Evolutionary conservation across 164 flowering plant species (phyloP).

Genomic region (Piper longum): DNA sequence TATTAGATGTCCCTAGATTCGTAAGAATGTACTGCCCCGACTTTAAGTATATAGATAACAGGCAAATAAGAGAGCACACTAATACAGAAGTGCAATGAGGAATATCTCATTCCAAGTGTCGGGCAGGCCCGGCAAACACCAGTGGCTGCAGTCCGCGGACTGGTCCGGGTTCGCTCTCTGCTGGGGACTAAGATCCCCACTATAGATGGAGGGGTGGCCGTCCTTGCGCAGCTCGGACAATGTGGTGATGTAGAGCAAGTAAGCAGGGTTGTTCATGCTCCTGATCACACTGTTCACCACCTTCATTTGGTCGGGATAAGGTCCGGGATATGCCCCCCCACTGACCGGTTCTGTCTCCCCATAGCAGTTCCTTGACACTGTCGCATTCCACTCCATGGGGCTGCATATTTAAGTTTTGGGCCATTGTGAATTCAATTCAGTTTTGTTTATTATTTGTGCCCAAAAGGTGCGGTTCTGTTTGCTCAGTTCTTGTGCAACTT

Average conservation of each 20-base stretch:
- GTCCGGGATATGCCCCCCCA: constrained; percentile 34
- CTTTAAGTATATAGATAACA: too few relatives aligned
- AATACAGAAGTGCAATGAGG: neutral
- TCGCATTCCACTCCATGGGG: neutral
- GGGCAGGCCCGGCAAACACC: constrained; percentile 90
- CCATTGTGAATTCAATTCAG: too few relatives aligned
- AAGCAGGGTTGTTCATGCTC: constrained; percentile 42
- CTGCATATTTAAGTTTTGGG: neutral
- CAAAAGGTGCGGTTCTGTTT: too few relatives aligned
- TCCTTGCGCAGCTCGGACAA: constrained; percentile 78
- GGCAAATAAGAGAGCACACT: neutral
- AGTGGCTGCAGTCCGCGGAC: constrained; percentile 85
- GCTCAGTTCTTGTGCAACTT: too few relatives aligned
- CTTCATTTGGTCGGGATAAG: constrained; percentile 55
- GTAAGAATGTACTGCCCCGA: too few relatives aligned
- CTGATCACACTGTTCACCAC: constrained; percentile 38
- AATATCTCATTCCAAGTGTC: constrained; percentile 69
- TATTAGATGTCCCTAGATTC: too few relatives aligned
- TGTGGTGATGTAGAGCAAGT: constrained; percentile 60
- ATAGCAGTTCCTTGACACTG: constrained; percentile 45
- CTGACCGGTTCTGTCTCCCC: constrained; percentile 57
- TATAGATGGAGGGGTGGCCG: constrained; percentile 70
- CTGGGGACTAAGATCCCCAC: constrained; percentile 21
- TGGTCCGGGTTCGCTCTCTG: constrained; percentile 54
- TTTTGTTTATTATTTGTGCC: too few relatives aligned